phyloP scores from a whole-genome alignment of 805 yeast genomes.

The Myxozyma neglecta region DNA sequence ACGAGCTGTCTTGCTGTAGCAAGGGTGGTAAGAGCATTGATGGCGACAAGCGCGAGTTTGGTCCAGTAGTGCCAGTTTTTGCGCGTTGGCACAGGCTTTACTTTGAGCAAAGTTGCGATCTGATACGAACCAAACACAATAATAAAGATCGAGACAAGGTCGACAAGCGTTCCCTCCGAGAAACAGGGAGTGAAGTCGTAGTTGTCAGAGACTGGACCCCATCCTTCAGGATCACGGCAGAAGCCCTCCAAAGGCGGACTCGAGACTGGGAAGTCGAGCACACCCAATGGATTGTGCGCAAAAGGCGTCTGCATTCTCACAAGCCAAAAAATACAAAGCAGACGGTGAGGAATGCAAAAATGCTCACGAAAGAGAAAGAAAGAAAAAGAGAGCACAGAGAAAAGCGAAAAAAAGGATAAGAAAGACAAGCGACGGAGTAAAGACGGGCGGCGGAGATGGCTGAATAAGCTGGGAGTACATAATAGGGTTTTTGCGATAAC shows the following conservation, averaged over 20 bases:
- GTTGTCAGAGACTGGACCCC: constrained; percentile 41
- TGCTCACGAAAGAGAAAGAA: not conserved
- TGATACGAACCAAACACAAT: constrained; percentile 37
- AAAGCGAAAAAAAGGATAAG: not conserved
- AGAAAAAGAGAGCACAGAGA: not conserved
- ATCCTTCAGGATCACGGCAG: constrained; percentile 38
- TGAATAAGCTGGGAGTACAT: not conserved
- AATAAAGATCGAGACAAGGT: constrained; percentile 37
- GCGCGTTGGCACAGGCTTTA: constrained; percentile 32
- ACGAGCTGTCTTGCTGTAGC: constrained; percentile 26
- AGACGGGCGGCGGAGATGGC: not conserved
- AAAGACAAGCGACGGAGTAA: not conserved
- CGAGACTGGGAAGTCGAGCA: constrained; percentile 18
- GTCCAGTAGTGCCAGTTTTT: constrained; percentile 33
- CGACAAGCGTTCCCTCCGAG: constrained; percentile 41
- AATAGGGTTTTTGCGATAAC: not conserved
- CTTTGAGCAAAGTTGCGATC: constrained; percentile 31
- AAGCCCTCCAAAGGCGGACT: constrained; percentile 22
- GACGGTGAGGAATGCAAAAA: not conserved
- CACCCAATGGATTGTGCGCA: constrained; percentile 12
- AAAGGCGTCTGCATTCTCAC: constrained; percentile 3
- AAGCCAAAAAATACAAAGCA: too few species aligned
- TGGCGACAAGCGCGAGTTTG: constrained; percentile 32
- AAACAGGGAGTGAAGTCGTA: constrained; percentile 44
- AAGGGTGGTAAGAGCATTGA: constrained; percentile 30